Conservation (phyloP, 1,139 yeast species). For the Yamadazyma friedrichii region DNA sequence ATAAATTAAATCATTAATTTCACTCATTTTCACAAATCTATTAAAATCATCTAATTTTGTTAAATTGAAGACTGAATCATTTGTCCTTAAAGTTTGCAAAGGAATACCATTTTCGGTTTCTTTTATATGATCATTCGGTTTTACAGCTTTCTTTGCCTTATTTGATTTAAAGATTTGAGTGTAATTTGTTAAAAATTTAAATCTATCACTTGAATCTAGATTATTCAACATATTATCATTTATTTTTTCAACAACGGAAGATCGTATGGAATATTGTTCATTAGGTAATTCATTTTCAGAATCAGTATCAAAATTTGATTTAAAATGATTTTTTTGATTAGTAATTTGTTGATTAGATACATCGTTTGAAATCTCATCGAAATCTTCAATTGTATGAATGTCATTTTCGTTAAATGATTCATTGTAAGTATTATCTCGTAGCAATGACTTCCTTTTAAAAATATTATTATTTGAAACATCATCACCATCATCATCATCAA, state of each 20-base stretch:
- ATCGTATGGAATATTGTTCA: constrained; percentile 20
- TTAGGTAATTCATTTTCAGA: constrained; percentile 12
- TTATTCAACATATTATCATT: constrained; percentile 13
- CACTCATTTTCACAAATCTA: constrained; percentile 35
- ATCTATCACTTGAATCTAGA: constrained; percentile 22
- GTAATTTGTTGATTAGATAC: constrained; percentile 11
- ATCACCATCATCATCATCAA: constrained; percentile 1
- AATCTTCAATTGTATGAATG: constrained; percentile 7
- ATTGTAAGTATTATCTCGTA: constrained; percentile 10
- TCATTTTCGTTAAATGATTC: constrained; percentile 9
- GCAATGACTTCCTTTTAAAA: constrained; percentile 13
- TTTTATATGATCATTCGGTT: constrained; percentile 2
- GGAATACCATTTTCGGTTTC: constrained; percentile 23
- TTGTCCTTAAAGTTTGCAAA: constrained; percentile 21
- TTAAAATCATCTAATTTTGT: constrained; percentile 38
- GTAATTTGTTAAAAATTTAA: constrained; percentile 30
- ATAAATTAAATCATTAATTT: constrained; percentile 33
- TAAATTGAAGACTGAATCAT: constrained; percentile 33
- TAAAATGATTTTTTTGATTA: constrained; percentile 11
- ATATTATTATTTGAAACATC: constrained; percentile 7
- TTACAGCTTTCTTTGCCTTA: constrained; percentile 10
- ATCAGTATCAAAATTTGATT: constrained; percentile 17
- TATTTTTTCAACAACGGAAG: constrained; percentile 28
- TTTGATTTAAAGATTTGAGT: constrained; percentile 19
- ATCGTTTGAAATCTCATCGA: constrained; percentile 6